Evolutionary conservation across 139 green algal species (phyloP), one percentile per base, ranked within the genome.

Genomic region (Micractinium sp.): DNA sequence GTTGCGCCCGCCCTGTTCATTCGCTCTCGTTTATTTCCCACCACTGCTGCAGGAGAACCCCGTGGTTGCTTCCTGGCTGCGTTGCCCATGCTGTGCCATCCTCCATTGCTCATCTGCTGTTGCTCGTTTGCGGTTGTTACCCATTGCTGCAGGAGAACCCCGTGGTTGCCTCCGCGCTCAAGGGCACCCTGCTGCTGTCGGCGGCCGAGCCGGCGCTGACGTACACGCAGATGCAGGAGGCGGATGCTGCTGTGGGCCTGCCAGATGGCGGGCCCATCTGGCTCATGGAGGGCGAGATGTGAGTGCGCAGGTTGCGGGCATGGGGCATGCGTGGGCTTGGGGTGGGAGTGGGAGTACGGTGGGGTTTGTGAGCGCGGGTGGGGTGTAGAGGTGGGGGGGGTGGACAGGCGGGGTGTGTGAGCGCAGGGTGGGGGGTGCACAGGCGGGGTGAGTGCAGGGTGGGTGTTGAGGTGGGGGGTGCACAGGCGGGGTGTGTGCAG

Each of bases 151-250:
- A 56, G 47, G 47, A 56, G 47, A 41, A 84, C 41, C 78, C 78
- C 13, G 80, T 85, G 13, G 63, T 73, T 13, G 47, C 53, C 3
- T 36, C 35, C 0, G 82, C 82, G 0, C 53, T 73, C 23, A 23
- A 36, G 61, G 82, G 56, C 35, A 41, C 82, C 0, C 67, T 19
- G 19, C 82, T 87, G 82, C 82, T 87, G 63, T 79, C 61, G 35
- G 82, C 61, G 25, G 82, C 61, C 23, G 82, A 87, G 36, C 82
- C 82, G 0, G 36, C 16, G 0, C 63, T 87, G 9, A 87, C 19
- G 19, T 3, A n/a, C 4, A 4, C 36, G 13, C 18, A 77, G 38
- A 63, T 33, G 22, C 23, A 3, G 31, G 61, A 15, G 14, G 25
- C 69, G 33, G 74, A 80, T 16, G 53, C 39, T 19, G 74, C 74